Base-by-base conservation (phyloP, 148 eudicot genomes). In the Spergularia bocconei region DNA sequence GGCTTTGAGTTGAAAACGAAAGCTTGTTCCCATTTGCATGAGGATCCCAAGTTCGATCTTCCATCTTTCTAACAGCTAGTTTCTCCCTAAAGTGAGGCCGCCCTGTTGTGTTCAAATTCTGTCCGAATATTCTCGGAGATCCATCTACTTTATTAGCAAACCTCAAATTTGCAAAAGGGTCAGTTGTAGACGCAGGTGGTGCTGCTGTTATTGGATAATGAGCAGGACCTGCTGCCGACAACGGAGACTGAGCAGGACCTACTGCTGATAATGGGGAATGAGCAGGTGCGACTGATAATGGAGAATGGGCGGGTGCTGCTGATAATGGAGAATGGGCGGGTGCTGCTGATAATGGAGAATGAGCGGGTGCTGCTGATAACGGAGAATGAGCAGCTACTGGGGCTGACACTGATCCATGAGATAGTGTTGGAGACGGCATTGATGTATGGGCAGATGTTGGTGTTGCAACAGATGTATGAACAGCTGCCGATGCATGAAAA, bases 111-210 rank as follows among this genome's bases (percentile, higher is more conserved):
- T 73, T 84, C 44, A 89, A 60, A 64, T 90, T 86, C 69, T 89
- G 93, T 74, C 97, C 97, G 54, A 94, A 91, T 61, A 94, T 80
- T 85, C 84, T 90, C 7, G 91, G 80, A 55, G 47, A 76, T 21
- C 78, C 80, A 64, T 85, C 72, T 0, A 75, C 71, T n/a, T 64
- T 77, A 69, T 78, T 82, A 55, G 69, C 67, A 50, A 69, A 8
- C 60, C 77, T 76, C 69, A 36, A n/a, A 70, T 75, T 33, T 69
- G 79, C 15, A 38, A 75, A 69, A 36, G 84, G 74, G 5, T 12
- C 75, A 62, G 80, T 14, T 62, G 57, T 41, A 33, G 75, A 63
- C 13, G 14, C 53, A 69, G 79, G 58, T 17, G 38, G 56, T 21
- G 56, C 16, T 44, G 66, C 39, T 23, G 75, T 41, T 21, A 9